Percentiles rank a stretch among this genome's conserved stretches.
Conservation (phyloP, 2,329 filamentous ascomycete species). For the Neurospora sp. region DNA sequence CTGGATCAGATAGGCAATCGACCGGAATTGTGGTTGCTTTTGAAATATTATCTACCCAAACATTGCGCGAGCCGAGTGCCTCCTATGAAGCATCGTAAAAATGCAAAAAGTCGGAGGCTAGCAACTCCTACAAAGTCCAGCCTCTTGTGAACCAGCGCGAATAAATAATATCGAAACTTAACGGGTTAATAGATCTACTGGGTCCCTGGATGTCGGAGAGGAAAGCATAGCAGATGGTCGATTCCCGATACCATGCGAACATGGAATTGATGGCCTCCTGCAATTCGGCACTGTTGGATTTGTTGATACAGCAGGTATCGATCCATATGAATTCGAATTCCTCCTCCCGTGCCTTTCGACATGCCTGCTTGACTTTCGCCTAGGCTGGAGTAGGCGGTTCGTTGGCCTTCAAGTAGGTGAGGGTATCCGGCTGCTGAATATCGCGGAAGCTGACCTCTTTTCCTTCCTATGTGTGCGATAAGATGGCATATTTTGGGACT, state of each 20-base stretch:
- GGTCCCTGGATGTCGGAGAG: not conserved
- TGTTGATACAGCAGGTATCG: conserved; percentile 7
- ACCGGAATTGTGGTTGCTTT: not conserved
- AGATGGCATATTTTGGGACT: conserved; percentile 5
- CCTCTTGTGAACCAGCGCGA: conserved; percentile 5
- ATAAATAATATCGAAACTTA: not conserved
- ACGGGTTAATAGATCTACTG: not conserved
- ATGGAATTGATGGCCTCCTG: conserved; percentile 8
- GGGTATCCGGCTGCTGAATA: not conserved
- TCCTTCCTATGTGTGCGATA: conserved; percentile 9
- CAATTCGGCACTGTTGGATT: conserved; percentile 5
- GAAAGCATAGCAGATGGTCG: conserved; percentile 6
- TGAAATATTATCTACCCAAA: not conserved
- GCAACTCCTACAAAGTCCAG: conserved; percentile 5
- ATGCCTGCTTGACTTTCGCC: not conserved
- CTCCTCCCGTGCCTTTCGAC: not conserved
- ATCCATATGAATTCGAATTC: conserved; percentile 2
- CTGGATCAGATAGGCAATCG: not conserved
- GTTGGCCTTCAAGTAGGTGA: not conserved
- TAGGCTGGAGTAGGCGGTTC: not conserved
- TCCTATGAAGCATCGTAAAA: not conserved
- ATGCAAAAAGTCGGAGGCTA: not conserved
- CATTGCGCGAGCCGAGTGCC: not conserved
- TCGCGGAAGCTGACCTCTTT: conserved; percentile 9
- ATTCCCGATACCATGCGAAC: conserved; percentile 4